Percentiles rank a stretch among this genome's conserved stretches.
phyloP scores from a whole-genome alignment of 192 early-diverging fungal species.

The Fimicolochytrium jonesii region DNA sequence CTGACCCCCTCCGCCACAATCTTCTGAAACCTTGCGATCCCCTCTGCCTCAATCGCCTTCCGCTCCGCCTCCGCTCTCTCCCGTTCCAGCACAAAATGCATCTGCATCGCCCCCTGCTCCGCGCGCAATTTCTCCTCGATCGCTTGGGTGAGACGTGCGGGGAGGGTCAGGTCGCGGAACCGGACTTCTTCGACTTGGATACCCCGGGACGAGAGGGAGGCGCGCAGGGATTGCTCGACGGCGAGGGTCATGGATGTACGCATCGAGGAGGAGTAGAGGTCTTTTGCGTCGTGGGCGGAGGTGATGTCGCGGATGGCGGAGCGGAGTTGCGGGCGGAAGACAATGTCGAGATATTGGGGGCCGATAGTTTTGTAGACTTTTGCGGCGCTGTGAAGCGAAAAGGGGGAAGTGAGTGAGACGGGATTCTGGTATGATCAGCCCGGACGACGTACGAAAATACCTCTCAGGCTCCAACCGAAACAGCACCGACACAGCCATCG shows the following conservation, averaged over 20 bases:
- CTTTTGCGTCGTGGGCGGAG: slow-evolving; percentile 13
- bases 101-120: slow-evolving; percentile 17
- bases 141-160: background rate
- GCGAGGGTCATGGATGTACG: background rate
- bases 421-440: no score
- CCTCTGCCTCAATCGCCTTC: slow-evolving; percentile 15
- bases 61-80: slow-evolving; percentile 14
- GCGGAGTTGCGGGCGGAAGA: slow-evolving; percentile 15
- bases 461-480: slow-evolving; percentile 4
- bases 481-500: slow-evolving; percentile 8
- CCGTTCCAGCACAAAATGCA: slow-evolving; percentile 16
- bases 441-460: no score
- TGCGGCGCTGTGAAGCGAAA: slow-evolving; percentile 1
- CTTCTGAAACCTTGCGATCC: slow-evolving; percentile 12
- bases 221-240: background rate
- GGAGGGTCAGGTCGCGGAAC: slow-evolving; percentile 4
- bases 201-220: background rate
- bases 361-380: slow-evolving; percentile 7
- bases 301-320: slow-evolving; percentile 12
- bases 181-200: slow-evolving; percentile 9
- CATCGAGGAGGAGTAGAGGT: slow-evolving; percentile 8
- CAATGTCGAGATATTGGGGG: slow-evolving; percentile 1
- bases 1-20: slow-evolving; percentile 11
- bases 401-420: no score
- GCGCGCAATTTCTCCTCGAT: slow-evolving; percentile 13